Percentiles rank a stretch among this genome's conserved stretches.
These are phyloP conservation scores for Penicillium flavigenum DNA, from an alignment of 495 filamentous ascomycete species.

Conservation along the genomic window DNA sequence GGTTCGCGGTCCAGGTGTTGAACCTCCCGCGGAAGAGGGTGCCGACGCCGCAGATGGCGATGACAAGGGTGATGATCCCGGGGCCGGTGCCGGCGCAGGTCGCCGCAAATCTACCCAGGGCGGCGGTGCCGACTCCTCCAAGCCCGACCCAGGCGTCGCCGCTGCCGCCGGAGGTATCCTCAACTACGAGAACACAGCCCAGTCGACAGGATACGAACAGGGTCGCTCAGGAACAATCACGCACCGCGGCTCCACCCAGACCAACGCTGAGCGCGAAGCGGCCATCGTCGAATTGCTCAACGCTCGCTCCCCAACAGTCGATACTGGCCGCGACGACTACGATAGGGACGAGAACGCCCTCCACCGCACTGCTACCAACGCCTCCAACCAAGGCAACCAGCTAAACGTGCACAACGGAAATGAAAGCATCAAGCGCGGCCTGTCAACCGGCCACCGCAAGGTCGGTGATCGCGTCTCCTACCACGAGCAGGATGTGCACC, in stretches of 20 bases:
- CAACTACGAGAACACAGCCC: slow-evolving; percentile 24
- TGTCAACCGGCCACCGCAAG: slow-evolving; percentile 46
- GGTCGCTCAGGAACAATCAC: slow-evolving; percentile 30
- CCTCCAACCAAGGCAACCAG: slow-evolving; percentile 27
- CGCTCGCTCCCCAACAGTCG: slow-evolving; percentile 41
- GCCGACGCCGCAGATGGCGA: slow-evolving; percentile 56
- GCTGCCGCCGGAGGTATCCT: slow-evolving; percentile 24
- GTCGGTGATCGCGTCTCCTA: slow-evolving; percentile 25
- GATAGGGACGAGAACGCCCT: slow-evolving; percentile 23
- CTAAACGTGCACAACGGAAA: slow-evolving; percentile 27
- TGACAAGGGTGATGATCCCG: slow-evolving; percentile 47
- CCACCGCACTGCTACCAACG: slow-evolving; percentile 31
- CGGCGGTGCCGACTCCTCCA: slow-evolving; percentile 12
- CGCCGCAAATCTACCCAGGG: slow-evolving; percentile 12
- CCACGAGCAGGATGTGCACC: slow-evolving; percentile 8
- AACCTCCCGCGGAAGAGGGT: slow-evolving; percentile 63
- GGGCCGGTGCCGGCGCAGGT: slow-evolving; percentile 4
- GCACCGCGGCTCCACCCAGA: slow-evolving; percentile 31
- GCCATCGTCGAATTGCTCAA: slow-evolving; percentile 46
- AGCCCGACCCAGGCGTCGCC: slow-evolving; percentile 14
- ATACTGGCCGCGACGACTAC: slow-evolving; percentile 33
- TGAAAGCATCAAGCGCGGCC: slow-evolving; percentile 32
- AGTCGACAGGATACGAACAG: slow-evolving; percentile 40
- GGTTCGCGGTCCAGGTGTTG: slow-evolving; percentile 79
- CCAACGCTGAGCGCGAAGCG: slow-evolving; percentile 38